Evolutionary conservation across 371 early-diverging fungal genomes (phyloP), one percentile per base, ranked within the genome.

Genomic region (Phascolomyces articulosus): DNA sequence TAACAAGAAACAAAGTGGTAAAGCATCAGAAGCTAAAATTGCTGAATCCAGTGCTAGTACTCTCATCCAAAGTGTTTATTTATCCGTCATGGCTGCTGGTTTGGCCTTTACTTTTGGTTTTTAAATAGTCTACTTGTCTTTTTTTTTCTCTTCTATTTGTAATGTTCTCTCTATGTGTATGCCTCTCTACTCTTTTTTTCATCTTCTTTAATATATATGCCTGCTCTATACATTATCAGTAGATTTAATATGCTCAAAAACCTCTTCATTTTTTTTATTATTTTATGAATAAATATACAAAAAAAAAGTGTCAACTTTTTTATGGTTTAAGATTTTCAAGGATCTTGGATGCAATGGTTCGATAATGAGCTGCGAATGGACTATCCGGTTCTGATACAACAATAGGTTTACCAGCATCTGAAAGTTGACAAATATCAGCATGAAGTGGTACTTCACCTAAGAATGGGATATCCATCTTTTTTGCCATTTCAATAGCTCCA

Each of bases 371-470:
- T 10, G 91, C 82, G 59, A 85, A 82, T 38, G 76, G 64, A 64
- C 90, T 88, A 28, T 89, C 83, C 0, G 92, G 93, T 47, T 85
- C 71, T 2, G 90, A 74, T 6, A 92, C 73, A 6, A 90, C 88
- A 47, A 94, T 87, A 2, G 95, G 95, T 65, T 83, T 86, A 9
- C 96, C 96, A 34, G 79, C 67, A 68, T 96, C 96, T 4, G 90
- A 85, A 20, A 88, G 67, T 40, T 83, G 78, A 69, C 90, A 90
- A 24, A 96, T 87, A 62, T 87, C 88, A 10, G 87, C 84, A 74
- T 92, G 85, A 27, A 96, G 81, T 23, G 95, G 95, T 2, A 96
- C 85, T 62, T 93, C 90, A 20, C 90, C 95, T 27, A 95, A 73
- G 13, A 92, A 74, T 2, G 82, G 83, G 1, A 93, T 70, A 15